Evolutionary conservation across 768 basidiomycete genomes (phyloP).

Genomic region (Lactifluus subvellereus): DNA sequence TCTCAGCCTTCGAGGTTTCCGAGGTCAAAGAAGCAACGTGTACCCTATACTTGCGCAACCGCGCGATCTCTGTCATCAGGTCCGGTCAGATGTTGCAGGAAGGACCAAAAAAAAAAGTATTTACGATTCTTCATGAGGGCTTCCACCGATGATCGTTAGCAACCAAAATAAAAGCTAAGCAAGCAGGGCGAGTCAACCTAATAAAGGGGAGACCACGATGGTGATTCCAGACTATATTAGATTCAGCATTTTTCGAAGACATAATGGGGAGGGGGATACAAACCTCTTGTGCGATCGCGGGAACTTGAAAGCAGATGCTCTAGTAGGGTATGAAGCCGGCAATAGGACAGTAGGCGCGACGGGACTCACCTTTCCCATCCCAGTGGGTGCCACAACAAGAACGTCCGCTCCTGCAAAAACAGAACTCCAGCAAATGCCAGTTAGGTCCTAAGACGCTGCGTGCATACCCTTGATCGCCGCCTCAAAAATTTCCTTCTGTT

Average conservation of each 20-base stretch:
- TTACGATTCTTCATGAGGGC: constrained; percentile 81
- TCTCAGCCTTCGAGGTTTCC: constrained; percentile 52
- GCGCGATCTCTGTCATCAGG: constrained; percentile 50
- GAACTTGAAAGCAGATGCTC: constrained; percentile 85
- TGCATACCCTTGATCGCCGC: constrained; percentile 56
- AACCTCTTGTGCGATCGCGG: constrained; percentile 62
- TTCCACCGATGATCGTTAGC: constrained; percentile 27
- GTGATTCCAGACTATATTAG: constrained; percentile 51
- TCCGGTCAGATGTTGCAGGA: not conserved
- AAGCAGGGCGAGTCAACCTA: constrained; percentile 42
- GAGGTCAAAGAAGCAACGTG: constrained; percentile 60
- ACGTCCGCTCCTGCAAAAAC: constrained; percentile 54
- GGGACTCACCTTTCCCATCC: constrained; percentile 72
- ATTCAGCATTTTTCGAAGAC: not conserved
- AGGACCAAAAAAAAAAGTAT: constrained; percentile 22
- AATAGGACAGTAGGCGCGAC: not conserved
- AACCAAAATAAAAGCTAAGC: not conserved
- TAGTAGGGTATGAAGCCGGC: constrained; percentile 27
- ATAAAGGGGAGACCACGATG: constrained; percentile 69
- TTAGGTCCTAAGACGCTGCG: not conserved
- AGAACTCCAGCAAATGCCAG: not conserved
- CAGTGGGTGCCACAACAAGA: constrained; percentile 78
- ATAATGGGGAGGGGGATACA: constrained; percentile 15
- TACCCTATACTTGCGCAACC: constrained; percentile 49
- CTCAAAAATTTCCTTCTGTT: constrained; percentile 70